Percentiles rank a stretch among this genome's conserved stretches.
These are phyloP conservation scores for Kentomonas sorsogonicus DNA, from an alignment of 208 protist species.

Conservation along the genomic window DNA sequence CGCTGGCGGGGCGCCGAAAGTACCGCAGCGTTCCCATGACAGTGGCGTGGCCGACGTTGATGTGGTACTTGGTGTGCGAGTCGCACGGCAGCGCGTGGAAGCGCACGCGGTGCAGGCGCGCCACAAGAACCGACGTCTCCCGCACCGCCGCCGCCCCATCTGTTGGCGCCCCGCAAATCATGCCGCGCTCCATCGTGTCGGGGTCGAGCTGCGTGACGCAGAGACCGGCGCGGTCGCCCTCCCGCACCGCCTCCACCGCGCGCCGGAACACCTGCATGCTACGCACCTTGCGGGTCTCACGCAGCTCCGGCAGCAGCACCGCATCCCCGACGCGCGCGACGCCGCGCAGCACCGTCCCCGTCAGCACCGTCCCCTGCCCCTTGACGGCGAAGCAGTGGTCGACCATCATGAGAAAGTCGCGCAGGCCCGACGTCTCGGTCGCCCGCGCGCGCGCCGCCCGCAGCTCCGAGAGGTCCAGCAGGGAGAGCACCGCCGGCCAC, in stretches of 20 bases:
- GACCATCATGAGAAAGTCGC: constrained; percentile 90
- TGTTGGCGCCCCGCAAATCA: constrained; percentile 45
- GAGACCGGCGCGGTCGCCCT: constrained; percentile 90
- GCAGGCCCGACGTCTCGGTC: constrained; percentile 7
- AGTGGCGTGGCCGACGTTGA: constrained; percentile 82
- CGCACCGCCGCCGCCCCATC: neutral
- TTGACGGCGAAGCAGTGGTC: constrained; percentile 98
- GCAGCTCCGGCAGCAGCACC: constrained; percentile 87
- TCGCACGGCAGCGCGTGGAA: constrained; percentile 69
- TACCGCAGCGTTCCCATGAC: constrained; percentile 81
- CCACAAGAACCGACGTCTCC: constrained; percentile 32
- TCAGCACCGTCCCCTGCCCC: constrained; percentile 95
- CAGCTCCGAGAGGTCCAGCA: constrained; percentile 22
- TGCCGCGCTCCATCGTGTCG: constrained; percentile 83
- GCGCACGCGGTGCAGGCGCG: constrained; percentile 61
- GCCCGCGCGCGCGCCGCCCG: constrained; percentile 10
- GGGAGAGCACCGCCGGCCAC: constrained; percentile 27
- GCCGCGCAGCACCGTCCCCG: constrained; percentile 93
- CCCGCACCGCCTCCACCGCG: constrained; percentile 57
- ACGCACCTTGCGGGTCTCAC: constrained; percentile 83
- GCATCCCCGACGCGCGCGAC: constrained; percentile 67
- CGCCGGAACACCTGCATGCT: constrained; percentile 94
- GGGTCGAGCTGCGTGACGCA: constrained; percentile 91
- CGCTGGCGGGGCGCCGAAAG: constrained; percentile 30
- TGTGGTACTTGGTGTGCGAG: constrained; percentile 67